These are phyloP conservation scores for Backusella tuberculispora DNA, from an alignment of 192 early-diverging fungal genomes.

Conservation along the genomic window DNA sequence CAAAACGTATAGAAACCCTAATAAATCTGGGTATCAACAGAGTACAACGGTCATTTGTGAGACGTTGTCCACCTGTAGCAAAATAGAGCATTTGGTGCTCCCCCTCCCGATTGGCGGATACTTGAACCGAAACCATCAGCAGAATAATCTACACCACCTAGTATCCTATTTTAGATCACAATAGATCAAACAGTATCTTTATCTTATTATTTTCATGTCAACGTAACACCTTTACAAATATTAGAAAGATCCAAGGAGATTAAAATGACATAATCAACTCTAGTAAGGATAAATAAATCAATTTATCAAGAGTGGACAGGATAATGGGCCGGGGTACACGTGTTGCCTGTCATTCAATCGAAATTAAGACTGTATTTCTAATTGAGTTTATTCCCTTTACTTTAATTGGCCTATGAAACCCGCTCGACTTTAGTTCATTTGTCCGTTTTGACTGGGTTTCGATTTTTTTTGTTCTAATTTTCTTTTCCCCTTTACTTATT, in stretches of 20 bases:
- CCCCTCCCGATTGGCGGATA: not conserved
- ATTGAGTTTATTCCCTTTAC: conserved; percentile 12
- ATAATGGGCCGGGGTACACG: not conserved
- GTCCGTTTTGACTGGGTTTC: not conserved
- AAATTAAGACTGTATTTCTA: conserved; percentile 11
- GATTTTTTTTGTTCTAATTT: not conserved
- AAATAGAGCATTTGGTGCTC: not conserved
- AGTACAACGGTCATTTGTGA: conserved; percentile 5
- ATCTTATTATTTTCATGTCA: not conserved
- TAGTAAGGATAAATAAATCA: not conserved
- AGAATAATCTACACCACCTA: not conserved
- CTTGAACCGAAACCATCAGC: not conserved
- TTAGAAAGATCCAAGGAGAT: not conserved
- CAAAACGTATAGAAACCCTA: not conserved
- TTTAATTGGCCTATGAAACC: conserved; percentile 6
- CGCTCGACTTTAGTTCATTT: conserved; percentile 3
- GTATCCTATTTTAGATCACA: not conserved
- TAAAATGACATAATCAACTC: not conserved
- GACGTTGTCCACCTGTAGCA: not conserved
- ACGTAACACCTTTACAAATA: not conserved
- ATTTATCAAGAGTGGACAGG: not conserved
- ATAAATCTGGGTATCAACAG: conserved; percentile 6
- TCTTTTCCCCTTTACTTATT: conserved; percentile 13
- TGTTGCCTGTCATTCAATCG: conserved; percentile 12
- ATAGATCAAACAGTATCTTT: not conserved